Conservation (phyloP, 1,284 basidiomycete genomes). For the Leccinum fuscescens region DNA sequence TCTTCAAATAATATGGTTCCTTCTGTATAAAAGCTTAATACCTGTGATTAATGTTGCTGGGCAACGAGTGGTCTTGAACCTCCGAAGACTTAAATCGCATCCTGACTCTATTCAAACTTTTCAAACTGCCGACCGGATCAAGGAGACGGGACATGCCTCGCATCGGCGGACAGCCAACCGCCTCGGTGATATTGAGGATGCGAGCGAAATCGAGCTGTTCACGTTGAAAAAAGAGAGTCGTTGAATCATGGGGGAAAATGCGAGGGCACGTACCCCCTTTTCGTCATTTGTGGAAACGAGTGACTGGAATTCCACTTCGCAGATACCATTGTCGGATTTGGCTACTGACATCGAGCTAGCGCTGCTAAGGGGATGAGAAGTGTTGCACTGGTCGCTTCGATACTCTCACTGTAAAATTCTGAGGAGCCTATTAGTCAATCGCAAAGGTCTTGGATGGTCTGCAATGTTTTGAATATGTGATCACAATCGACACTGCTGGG, state of each 20-base stretch:
- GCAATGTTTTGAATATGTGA: too few relatives aligned
- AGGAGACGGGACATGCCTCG: not conserved
- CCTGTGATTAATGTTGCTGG: not conserved
- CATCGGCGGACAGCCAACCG: not conserved
- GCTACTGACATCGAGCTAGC: not conserved
- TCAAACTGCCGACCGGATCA: not conserved
- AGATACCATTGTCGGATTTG: too few relatives aligned
- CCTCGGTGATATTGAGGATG: not conserved
- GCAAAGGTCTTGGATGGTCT: not conserved
- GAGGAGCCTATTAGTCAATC: not conserved
- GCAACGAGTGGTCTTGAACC: constrained; percentile 8
- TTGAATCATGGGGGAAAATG: not conserved
- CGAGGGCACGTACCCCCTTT: not conserved
- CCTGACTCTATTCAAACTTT: not conserved
- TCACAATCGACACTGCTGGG: too few relatives aligned
- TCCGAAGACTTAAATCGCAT: constrained; percentile 2
- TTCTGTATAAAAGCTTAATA: not conserved
- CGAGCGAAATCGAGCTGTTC: not conserved
- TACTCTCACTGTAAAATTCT: not conserved
- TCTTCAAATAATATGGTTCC: not conserved
- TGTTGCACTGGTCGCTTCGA: not conserved
- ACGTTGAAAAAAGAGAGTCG: not conserved
- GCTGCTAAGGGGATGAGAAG: not conserved
- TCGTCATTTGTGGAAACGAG: not conserved
- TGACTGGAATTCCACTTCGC: too few relatives aligned